Evolutionary conservation across 164 flowering plant genomes (phyloP).

Genomic region (Kalanchoe fedtschenkoi): DNA sequence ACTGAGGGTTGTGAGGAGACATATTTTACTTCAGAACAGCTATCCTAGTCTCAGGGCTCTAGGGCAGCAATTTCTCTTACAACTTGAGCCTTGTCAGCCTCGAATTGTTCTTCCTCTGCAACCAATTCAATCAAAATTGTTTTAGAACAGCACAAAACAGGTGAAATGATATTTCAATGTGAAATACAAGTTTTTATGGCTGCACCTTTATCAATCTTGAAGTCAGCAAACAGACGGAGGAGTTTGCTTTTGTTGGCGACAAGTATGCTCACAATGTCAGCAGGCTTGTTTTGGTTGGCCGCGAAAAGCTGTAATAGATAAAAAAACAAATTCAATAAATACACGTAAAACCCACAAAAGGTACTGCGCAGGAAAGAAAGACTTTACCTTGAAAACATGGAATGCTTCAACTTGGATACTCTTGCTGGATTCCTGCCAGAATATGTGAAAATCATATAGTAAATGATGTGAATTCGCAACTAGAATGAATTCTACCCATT

Average conservation of each 20-base stretch:
- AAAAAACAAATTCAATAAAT: neutral
- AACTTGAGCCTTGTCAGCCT: constrained; percentile 68
- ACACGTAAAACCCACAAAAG: neutral
- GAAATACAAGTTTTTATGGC: neutral
- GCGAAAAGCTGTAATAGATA: constrained; percentile 55
- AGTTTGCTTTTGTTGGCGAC: constrained; percentile 80
- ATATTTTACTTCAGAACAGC: neutral
- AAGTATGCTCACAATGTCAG: constrained; percentile 75
- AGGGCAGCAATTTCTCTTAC: constrained; percentile 45
- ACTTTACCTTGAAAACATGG: constrained; percentile 89
- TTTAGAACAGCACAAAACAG: neutral
- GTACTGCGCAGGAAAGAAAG: neutral
- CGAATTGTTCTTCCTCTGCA: constrained; percentile 76
- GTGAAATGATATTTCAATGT: neutral
- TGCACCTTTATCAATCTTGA: constrained; percentile 79
- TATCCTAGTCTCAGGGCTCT: constrained; percentile 19
- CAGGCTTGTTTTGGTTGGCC: constrained; percentile 85
- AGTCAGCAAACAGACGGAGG: constrained; percentile 72
- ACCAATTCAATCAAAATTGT: neutral
- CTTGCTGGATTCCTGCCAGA: constrained; percentile 75
- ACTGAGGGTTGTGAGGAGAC: neutral
- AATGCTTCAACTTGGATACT: constrained; percentile 83
- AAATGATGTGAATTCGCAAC: neutral
- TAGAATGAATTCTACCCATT: neutral
- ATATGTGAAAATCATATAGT: neutral